phyloP scores from a whole-genome alignment of 495 filamentous ascomycete genomes.

The Pyrenula massariospora region DNA sequence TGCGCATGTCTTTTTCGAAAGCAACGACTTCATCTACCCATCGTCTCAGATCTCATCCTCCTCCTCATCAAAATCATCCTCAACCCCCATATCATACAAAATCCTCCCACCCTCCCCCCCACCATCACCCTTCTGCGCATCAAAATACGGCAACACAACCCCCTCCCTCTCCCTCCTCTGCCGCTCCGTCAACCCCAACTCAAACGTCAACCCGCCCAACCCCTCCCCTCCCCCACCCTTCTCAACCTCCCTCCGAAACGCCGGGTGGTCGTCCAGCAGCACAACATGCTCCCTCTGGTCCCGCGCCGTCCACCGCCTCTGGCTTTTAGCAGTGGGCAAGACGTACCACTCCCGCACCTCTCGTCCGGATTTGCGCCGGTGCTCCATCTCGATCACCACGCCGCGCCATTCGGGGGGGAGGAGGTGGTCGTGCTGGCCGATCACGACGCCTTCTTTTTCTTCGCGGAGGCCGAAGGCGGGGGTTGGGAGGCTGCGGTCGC shows the following conservation, averaged over 20 bases:
- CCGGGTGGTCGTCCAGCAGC: slow-evolving; percentile 67
- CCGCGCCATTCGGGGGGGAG: slow-evolving; percentile 30
- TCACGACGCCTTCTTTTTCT: slow-evolving; percentile 59
- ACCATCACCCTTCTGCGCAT: slow-evolving; percentile 72
- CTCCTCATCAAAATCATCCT: slow-evolving; percentile 98
- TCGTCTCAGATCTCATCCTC: slow-evolving; percentile 88
- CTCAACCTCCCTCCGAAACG: slow-evolving; percentile 42
- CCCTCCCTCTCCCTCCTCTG: slow-evolving; percentile 76
- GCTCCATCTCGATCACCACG: slow-evolving; percentile 74
- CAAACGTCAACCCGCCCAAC: slow-evolving; percentile 64
- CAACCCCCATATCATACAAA: slow-evolving; percentile 88
- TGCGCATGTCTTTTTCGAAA: too few species aligned
- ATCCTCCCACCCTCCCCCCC: slow-evolving; percentile 80
- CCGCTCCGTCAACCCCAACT: slow-evolving; percentile 77
- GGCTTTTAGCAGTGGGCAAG: slow-evolving; percentile 29
- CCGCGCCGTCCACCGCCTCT: slow-evolving; percentile 17
- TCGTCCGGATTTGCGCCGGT: slow-evolving; percentile 68
- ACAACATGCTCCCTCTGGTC: slow-evolving; percentile 41
- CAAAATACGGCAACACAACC: slow-evolving; percentile 87
- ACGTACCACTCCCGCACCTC: slow-evolving; percentile 69
- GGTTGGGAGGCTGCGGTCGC: slow-evolving; percentile 53
- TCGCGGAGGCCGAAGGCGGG: slow-evolving; percentile 71
- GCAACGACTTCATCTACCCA: too few species aligned
- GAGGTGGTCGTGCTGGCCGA: slow-evolving; percentile 36
- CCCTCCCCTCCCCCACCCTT: slow-evolving; percentile 22